Evolutionary conservation across 2,329 filamentous ascomycete species (phyloP), one percentile per base, ranked within the genome.

Genomic region (Pseudogymnoascus sp.): DNA sequence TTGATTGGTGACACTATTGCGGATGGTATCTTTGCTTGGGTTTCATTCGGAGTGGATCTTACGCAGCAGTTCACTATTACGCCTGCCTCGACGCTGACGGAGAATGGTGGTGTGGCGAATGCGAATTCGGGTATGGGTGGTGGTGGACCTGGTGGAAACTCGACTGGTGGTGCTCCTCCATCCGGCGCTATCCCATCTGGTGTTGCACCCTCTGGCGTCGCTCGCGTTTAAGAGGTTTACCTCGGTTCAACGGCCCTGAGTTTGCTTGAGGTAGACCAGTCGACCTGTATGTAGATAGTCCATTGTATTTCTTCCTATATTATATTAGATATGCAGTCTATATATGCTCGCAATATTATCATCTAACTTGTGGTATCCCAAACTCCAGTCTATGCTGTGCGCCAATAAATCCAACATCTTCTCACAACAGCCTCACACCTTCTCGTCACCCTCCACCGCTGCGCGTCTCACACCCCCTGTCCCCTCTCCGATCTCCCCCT

Each of bases 1-100:
- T 75, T 81, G 18, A 77, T 87, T 14, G 83, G 84, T 8, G 78
- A 84, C 36, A 71, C 74, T 28, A 68, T 83, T 4, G 68, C 72
- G 2, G 80, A 83, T 43, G 82, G 83, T 21, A 69, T 85, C 43
- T 76, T 85, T 43, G 81, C 75, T n/a, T 85, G 82, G 82, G 76
- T 84, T 65, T 75, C 77, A 0, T 75, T 84, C 42, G 82, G 79
- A 0, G 77, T 84, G 62, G 37, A 62, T 63, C 46, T 53, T n/a
- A 53, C 46, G 0, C n/a, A 53, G 7, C 7, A 9, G 25, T 12
- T 53, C 2, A 31, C 7, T 1, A 7, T 53, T 31, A 11, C 46
- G 25, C 25, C 46, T 16, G 46, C 46, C 7, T 31, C 46, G 46
- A 53, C 46, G 3, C 46, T 31, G 46, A 53, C 46, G 1, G 46